A percentile compares a stretch with the other conserved stretches of the same genome.
Conservation (phyloP, 2,329 filamentous ascomycete genomes). For the Rhinocladiella similis region DNA sequence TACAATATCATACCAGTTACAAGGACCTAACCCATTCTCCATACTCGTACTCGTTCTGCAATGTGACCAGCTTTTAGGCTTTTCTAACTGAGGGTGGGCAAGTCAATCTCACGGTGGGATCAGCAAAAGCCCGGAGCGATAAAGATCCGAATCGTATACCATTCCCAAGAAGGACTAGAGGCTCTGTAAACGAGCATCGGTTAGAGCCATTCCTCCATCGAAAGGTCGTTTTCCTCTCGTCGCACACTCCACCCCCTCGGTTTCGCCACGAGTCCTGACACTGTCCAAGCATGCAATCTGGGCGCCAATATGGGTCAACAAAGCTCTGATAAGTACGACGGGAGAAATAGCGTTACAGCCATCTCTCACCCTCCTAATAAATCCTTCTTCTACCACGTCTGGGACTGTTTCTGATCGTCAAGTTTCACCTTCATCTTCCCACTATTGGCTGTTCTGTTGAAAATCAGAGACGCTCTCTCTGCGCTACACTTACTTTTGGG, state of each 20-base stretch:
- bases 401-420: neutral
- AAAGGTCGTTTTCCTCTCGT: neutral
- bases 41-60: too few relatives aligned
- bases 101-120: neutral
- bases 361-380: neutral
- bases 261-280: slow-evolving; percentile 1
- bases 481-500: neutral
- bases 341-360: neutral
- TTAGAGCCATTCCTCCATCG: neutral
- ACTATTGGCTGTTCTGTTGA: too few relatives aligned
- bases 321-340: neutral
- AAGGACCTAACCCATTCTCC: too few relatives aligned
- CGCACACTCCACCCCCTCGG: slow-evolving; percentile 2
- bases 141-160: slow-evolving; percentile 15
- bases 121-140: neutral
- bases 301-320: neutral
- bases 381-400: neutral
- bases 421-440: too few relatives aligned
- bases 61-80: too few relatives aligned
- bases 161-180: slow-evolving; percentile 15
- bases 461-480: neutral
- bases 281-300: neutral
- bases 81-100: too few relatives aligned
- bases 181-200: slow-evolving; percentile 1
- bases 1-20: too few relatives aligned